These are phyloP conservation scores for Beauveria australis DNA, from an alignment of 2,329 filamentous ascomycete genomes.

Conservation along the genomic window DNA sequence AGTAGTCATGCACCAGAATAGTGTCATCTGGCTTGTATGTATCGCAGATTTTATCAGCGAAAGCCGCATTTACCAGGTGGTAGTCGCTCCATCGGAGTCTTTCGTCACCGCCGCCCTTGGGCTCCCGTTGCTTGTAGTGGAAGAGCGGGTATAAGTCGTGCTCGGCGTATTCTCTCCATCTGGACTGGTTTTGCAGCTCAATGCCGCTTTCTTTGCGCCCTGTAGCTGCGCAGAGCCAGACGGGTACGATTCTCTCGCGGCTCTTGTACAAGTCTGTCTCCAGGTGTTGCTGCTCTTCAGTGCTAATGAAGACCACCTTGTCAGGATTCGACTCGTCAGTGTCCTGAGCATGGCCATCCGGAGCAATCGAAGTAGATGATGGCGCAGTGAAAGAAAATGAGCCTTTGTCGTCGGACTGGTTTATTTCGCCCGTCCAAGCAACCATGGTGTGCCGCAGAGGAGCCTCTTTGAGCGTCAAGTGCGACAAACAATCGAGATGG, in stretches of 20 bases:
- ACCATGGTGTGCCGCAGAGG: conserved; percentile 88
- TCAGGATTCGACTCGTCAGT: conserved; percentile 26
- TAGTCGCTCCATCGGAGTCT: conserved; percentile 86
- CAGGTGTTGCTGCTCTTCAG: conserved; percentile 60
- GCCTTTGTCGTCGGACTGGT: conserved; percentile 20
- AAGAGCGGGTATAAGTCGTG: conserved; percentile 86
- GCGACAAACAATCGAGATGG: conserved; percentile 81
- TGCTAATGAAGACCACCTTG: conserved; percentile 50
- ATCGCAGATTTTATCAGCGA: conserved; percentile 80
- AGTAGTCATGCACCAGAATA: conserved; percentile 89
- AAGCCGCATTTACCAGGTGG: conserved; percentile 82
- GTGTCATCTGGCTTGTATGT: conserved; percentile 88
- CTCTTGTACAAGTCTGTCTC: conserved; percentile 66
- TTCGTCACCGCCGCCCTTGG: conserved; percentile 76
- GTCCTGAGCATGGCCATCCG: conserved; percentile 43
- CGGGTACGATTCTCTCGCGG: conserved; percentile 69
- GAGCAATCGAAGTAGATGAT: conserved; percentile 28
- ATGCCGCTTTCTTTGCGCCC: conserved; percentile 61
- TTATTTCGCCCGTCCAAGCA: conserved; percentile 90
- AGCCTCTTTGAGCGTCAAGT: conserved; percentile 73
- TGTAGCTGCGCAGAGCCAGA: conserved; percentile 77
- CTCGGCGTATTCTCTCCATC: conserved; percentile 87
- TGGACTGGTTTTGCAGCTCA: conserved; percentile 67
- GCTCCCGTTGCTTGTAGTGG: conserved; percentile 92
- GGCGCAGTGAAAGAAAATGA: conserved; percentile 19